Evolutionary conservation across 495 filamentous ascomycete genomes (phyloP).

Genomic region (Corynascus novoguineensis): DNA sequence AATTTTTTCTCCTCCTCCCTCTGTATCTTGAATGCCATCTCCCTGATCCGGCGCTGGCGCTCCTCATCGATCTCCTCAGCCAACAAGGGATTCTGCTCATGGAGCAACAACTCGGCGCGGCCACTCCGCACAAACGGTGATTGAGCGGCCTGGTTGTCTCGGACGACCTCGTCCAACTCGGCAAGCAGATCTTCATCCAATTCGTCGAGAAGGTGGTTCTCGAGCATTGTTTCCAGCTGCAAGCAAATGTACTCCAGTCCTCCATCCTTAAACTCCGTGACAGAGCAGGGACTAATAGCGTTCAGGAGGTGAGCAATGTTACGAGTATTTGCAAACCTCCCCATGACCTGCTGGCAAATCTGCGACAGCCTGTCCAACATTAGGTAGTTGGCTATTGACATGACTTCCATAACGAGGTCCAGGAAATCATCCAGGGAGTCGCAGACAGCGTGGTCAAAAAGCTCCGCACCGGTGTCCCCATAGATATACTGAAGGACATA

Average conservation of each 20-base stretch:
- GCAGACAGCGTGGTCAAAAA: conserved; percentile 73
- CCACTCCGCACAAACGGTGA: conserved; percentile 71
- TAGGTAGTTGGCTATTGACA: conserved; percentile 84
- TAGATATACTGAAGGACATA: conserved; percentile 81
- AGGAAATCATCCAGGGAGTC: conserved; percentile 74
- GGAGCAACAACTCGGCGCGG: conserved; percentile 61
- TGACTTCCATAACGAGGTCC: conserved; percentile 85
- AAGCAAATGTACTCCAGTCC: conserved; percentile 87
- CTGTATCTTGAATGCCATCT: conserved; percentile 53
- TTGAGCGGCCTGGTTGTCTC: conserved; percentile 71
- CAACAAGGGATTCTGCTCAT: conserved; percentile 61
- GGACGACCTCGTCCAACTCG: conserved; percentile 72
- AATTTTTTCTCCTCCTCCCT: conserved; percentile 55
- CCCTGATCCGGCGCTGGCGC: conserved; percentile 41
- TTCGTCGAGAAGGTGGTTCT: conserved; percentile 78
- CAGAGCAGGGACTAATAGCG: conserved; percentile 70
- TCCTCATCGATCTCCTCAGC: conserved; percentile 51
- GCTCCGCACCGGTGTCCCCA: conserved; percentile 68
- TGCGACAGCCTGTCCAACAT: conserved; percentile 90
- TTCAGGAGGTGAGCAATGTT: conserved; percentile 84
- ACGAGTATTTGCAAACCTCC: conserved; percentile 79
- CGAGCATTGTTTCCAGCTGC: conserved; percentile 81
- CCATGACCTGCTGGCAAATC: conserved; percentile 81
- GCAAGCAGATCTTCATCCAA: conserved; percentile 77
- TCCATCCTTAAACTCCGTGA: conserved; percentile 81